Base-by-base conservation (phyloP, 2,329 filamentous ascomycete genomes). In the Venturia oleaginea region DNA sequence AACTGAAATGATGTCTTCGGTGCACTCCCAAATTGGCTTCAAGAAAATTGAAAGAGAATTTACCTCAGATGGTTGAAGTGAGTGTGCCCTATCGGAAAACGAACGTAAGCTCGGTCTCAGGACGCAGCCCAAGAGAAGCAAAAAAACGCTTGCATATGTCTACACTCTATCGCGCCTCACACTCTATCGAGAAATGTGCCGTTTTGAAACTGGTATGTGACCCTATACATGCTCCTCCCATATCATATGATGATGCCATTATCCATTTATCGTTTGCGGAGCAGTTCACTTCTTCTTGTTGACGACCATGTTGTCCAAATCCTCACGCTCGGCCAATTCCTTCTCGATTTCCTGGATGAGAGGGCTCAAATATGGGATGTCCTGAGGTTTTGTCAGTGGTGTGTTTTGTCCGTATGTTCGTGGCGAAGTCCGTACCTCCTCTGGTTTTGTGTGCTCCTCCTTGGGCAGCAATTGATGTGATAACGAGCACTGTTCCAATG, bases 311-410 rank as follows among this genome's bases (percentile, higher is more conserved):
- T 83, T 79, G 76, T 90, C 88, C 70, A 90, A 78, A 72, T 90
- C 87, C 69, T 81, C 80, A 69, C 86, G 83, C 78, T 91, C 88
- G 72, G 82, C 82, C 69, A 79, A 76, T 79, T 89, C 87, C 64
- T 81, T 79, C 77, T 89, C 85, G 71, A 91, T 84, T 75, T 88
- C 84, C 69, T 80, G 78, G 76, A 91, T 89, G 74, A 89, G 83
- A 43, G 83, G 83, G 70, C 80, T 81, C 61, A 91, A 81, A 75
- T 91, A 91, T 71, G 80, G 79, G 66, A 79, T 72, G 71, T 90
- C 88, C 87, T 91, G 74, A 65, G 64, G 27, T 13, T 24, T 37
- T 27, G 38, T 73, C 64, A 74, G 70, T 61, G 61, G 64, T 61
- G 63, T 65, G 32, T 3, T 15, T n/a, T 22, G 30, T 60, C 37